Evolutionary conservation across 2,329 filamentous ascomycete genomes (phyloP).

Genomic region (Trichoderma afroharzianum): DNA sequence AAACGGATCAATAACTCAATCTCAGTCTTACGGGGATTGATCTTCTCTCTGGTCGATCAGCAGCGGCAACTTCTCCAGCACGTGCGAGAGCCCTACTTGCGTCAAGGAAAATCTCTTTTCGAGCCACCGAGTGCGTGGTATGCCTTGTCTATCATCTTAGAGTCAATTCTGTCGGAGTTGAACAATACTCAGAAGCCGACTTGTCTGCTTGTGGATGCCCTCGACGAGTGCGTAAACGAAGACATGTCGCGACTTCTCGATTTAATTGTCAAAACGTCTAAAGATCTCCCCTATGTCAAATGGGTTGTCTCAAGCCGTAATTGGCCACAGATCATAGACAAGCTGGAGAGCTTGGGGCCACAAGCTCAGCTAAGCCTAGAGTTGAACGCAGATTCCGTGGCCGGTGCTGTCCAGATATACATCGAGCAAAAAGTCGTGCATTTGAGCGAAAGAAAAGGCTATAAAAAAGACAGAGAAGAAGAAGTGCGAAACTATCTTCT

Average conservation of each 20-base stretch:
- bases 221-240: constrained; percentile 36
- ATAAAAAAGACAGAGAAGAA: constrained; percentile 8
- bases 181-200: background rate
- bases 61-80: constrained; percentile 32
- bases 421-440: constrained; percentile 33
- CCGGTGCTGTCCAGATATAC: constrained; percentile 36
- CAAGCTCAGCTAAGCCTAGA: constrained; percentile 34
- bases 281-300: constrained; percentile 28
- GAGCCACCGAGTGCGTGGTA: constrained; percentile 37
- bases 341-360: constrained; percentile 22
- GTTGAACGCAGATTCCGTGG: constrained; percentile 33
- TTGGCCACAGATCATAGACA: constrained; percentile 33
- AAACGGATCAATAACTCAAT: constrained; percentile 35
- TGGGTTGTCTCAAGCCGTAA: constrained; percentile 46
- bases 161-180: constrained; percentile 36
- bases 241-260: constrained; percentile 36
- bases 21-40: constrained; percentile 33
- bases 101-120: constrained; percentile 35
- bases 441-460: constrained; percentile 24
- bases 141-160: constrained; percentile 36
- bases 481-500: constrained; percentile 21
- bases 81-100: constrained; percentile 33
- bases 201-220: constrained; percentile 42
- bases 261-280: constrained; percentile 27
- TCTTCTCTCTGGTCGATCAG: constrained; percentile 34